Evolutionary conservation across 306 rosid genomes (phyloP).

Genomic region (Lathyrus aphaca): DNA sequence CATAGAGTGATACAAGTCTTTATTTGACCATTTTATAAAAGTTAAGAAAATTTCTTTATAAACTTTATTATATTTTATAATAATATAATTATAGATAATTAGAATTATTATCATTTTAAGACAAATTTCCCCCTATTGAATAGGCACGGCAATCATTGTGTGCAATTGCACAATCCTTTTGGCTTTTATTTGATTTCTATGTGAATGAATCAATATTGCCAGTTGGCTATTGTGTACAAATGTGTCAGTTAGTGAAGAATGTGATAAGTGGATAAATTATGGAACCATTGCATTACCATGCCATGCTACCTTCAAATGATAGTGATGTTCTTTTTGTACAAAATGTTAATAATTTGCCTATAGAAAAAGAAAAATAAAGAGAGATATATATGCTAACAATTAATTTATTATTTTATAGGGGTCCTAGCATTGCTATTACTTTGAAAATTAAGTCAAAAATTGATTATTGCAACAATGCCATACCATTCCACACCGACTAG

Average conservation of each 20-base stretch:
- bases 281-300: constrained; percentile 39
- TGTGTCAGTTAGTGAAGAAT: constrained; percentile 35
- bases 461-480: constrained; percentile 31
- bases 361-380: no score
- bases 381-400: neutral
- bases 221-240: constrained; percentile 68
- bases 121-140: no score
- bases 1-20: constrained; percentile 18
- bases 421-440: constrained; percentile 18
- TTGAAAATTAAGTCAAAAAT: constrained; percentile 47
- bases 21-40: neutral
- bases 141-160: neutral
- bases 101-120: no score
- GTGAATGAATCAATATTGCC: constrained; percentile 69
- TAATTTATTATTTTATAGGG: constrained; percentile 29
- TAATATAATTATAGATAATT: no score
- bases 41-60: neutral
- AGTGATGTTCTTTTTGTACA: constrained; percentile 49
- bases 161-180: constrained; percentile 59
- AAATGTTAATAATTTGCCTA: constrained; percentile 18
- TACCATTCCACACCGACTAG: constrained; percentile 42
- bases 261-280: constrained; percentile 37
- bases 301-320: constrained; percentile 44
- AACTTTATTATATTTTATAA: no score
- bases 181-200: constrained; percentile 57